Conservation (phyloP, 495 filamentous ascomycete genomes). For the Aspergillus kassunensis region DNA sequence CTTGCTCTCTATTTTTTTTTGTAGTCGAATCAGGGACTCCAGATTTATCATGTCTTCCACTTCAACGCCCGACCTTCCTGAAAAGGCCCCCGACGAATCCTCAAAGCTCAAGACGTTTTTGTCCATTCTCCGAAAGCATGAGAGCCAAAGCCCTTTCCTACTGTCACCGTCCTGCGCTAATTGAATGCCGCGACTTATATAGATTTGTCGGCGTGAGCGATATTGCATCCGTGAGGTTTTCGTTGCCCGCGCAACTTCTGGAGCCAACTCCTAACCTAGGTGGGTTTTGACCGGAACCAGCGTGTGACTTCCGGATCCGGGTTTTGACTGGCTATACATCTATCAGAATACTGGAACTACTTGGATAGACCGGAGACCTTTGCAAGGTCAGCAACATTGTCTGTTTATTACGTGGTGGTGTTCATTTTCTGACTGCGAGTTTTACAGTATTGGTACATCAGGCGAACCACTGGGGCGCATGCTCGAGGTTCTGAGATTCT, state of each 20-base stretch:
- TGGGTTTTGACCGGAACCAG: constrained; percentile 33
- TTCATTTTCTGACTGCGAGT: constrained; percentile 35
- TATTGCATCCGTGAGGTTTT: constrained; percentile 93
- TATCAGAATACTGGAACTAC: constrained; percentile 94
- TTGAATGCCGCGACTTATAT: constrained; percentile 6
- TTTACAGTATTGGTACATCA: constrained; percentile 81
- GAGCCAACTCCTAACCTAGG: constrained; percentile 92
- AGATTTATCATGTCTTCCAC: constrained; percentile 29
- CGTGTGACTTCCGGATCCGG: neutral
- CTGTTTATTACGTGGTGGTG: constrained; percentile 12
- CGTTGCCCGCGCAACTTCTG: constrained; percentile 87
- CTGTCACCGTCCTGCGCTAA: constrained; percentile 17
- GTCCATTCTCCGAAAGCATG: constrained; percentile 75
- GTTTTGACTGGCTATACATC: constrained; percentile 15
- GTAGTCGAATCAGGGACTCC: neutral
- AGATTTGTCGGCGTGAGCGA: constrained; percentile 94
- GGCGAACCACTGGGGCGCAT: constrained; percentile 88
- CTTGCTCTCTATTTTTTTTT: neutral
- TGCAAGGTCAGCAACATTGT: constrained; percentile 54
- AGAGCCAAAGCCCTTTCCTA: constrained; percentile 3
- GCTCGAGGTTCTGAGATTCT: constrained; percentile 89
- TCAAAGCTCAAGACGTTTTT: constrained; percentile 83
- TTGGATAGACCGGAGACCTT: constrained; percentile 94
- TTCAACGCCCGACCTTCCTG: constrained; percentile 33
- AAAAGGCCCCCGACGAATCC: constrained; percentile 71